These are phyloP conservation scores for Aotearoamyces nothofagi DNA, from an alignment of 2,329 filamentous ascomycete species.

Conservation along the genomic window DNA sequence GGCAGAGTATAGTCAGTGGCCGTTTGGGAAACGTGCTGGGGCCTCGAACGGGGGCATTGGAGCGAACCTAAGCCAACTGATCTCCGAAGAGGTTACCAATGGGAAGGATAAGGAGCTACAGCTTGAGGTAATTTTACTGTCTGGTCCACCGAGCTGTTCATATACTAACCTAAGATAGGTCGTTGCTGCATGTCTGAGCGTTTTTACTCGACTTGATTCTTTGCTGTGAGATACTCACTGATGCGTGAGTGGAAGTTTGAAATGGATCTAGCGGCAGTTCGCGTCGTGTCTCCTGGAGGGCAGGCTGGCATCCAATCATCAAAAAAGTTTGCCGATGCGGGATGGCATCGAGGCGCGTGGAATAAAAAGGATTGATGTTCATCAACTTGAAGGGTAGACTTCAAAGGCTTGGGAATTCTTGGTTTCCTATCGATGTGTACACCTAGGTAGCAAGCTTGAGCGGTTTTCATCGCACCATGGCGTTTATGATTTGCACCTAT, in stretches of 20 bases:
- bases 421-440: too few relatives aligned
- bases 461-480: too few relatives aligned
- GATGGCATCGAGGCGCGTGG: too few relatives aligned
- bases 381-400: too few relatives aligned
- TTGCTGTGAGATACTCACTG: constrained; percentile 59
- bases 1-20: constrained; percentile 94
- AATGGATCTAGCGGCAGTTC: neutral
- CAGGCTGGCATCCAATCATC: too few relatives aligned
- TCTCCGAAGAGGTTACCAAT: constrained; percentile 74
- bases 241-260: too few relatives aligned
- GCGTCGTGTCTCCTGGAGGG: too few relatives aligned
- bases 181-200: constrained; percentile 88
- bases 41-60: constrained; percentile 70
- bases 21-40: constrained; percentile 68
- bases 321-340: too few relatives aligned
- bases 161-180: constrained; percentile 23
- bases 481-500: too few relatives aligned
- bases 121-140: constrained; percentile 58
- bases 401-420: too few relatives aligned
- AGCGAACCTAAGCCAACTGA: constrained; percentile 77
- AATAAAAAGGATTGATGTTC: too few relatives aligned
- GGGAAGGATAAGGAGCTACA: constrained; percentile 91
- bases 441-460: too few relatives aligned
- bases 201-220: constrained; percentile 95
- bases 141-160: constrained; percentile 11